phyloP scores from a whole-genome alignment of 495 filamentous ascomycete genomes.

The Penicillium steckii region DNA sequence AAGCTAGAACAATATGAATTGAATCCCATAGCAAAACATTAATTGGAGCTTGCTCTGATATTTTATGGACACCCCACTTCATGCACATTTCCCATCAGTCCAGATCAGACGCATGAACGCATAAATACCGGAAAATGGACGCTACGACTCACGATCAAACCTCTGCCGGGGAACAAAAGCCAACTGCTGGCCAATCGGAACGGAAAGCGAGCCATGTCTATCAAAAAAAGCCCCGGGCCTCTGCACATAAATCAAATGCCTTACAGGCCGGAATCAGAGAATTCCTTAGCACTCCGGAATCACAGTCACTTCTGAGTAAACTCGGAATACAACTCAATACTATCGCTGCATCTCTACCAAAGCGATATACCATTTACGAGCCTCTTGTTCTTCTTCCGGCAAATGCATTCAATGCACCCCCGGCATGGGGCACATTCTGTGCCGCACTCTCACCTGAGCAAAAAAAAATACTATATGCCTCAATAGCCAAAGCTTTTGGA shows the following conservation, averaged over 20 bases:
- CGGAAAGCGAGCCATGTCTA: background rate
- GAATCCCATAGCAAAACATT: no score
- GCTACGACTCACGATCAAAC: background rate
- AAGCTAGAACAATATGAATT: no score
- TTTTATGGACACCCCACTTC: no score
- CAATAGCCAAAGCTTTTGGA: slow-evolving; percentile 44
- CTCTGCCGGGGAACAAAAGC: no score
- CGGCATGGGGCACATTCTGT: slow-evolving; percentile 49
- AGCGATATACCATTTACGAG: slow-evolving; percentile 66
- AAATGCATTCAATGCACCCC: slow-evolving; percentile 50
- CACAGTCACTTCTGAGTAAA: slow-evolving; percentile 8
- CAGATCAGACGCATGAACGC: background rate
- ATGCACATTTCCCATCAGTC: background rate
- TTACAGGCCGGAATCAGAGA: slow-evolving; percentile 33
- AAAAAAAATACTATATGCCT: slow-evolving; percentile 47
- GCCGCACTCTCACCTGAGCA: slow-evolving; percentile 11
- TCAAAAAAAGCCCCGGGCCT: background rate
- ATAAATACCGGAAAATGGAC: background rate
- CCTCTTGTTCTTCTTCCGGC: slow-evolving; percentile 67
- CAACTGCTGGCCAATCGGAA: background rate
- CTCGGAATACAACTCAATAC: slow-evolving; percentile 13
- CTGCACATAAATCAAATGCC: slow-evolving; percentile 19
- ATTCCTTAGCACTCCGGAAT: slow-evolving; percentile 24
- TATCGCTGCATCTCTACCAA: slow-evolving; percentile 47
- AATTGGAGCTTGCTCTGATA: no score